Base-by-base conservation (phyloP, 192 early-diverging fungal genomes). In the Phlyctochytrium bullatum region DNA sequence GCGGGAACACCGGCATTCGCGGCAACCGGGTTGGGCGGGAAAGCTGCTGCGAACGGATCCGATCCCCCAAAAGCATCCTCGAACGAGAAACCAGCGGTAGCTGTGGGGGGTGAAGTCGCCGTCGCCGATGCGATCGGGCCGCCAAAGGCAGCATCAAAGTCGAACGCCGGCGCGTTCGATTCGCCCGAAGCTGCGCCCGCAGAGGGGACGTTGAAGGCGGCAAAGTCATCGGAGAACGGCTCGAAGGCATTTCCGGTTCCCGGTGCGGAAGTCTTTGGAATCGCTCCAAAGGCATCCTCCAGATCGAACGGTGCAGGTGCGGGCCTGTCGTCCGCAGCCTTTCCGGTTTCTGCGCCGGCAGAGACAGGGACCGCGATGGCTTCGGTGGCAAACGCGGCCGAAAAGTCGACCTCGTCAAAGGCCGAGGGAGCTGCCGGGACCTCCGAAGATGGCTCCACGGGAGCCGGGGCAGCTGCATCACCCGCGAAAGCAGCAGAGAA, bases 381-480 rank as follows among this genome's bases (percentile, higher is more conserved):
- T 14, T 6, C 40, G 20, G 40, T 47, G 10, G 6, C 40, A 47
- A 57, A 57, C 27, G 54, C 54, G 20, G 54, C 54, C 14, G 54
- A 14, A 57, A 57, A 57, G 54, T 57, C 54, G 27, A 28, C 40
- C 10, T 50, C 40, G n/a, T 50, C 40, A n/a, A 50, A 50, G 12
- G 40, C 40, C 10, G n/a, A 50, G 12, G 12, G 12, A 50, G 40
- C 40, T n/a, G 10, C n/a, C 10, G 40, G n/a, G 40, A 14, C 40
- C 40, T 10, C n/a, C 40, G 40, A 57, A 57, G 20, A 10, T 6
- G 16, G 16, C 14, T 57, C 27, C 14, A 27, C 27, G 20, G 12
- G 12, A 6, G 27, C 27, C 10, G 54, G 4, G 20, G 27, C 54
- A 28, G 54, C 20, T n/a, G 40, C 40, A 50, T 50, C 40, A 10